Percentiles rank a stretch among this genome's conserved stretches.
Conservation (phyloP, 352 stramenopile species). For the Hyaloperonospora brassicae region DNA sequence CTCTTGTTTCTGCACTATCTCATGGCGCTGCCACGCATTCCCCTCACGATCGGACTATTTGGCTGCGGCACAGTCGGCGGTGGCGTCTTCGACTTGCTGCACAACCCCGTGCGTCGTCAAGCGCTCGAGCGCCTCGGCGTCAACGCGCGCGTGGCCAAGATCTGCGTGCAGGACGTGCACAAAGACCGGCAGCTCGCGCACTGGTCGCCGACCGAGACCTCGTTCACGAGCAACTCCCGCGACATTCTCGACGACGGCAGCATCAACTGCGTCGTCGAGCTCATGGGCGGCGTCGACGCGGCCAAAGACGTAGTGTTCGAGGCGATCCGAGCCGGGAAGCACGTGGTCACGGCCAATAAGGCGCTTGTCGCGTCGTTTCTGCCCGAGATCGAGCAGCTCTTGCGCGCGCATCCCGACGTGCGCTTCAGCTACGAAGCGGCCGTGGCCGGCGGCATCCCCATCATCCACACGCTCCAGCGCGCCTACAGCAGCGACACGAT, state of each 20-base stretch:
- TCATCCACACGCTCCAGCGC: conserved; percentile 93
- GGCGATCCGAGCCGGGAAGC: conserved; percentile 86
- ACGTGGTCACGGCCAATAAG: conserved; percentile 97
- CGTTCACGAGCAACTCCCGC: conserved; percentile 59
- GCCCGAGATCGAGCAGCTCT: conserved; percentile 82
- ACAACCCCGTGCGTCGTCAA: conserved; percentile 45
- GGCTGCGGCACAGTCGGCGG: conserved; percentile 84
- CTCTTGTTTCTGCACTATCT: neutral
- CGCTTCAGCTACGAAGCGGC: conserved; percentile 93
- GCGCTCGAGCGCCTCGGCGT: conserved; percentile 57
- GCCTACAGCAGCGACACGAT: conserved; percentile 90
- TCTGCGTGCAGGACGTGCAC: conserved; percentile 75
- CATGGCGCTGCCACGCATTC: neutral
- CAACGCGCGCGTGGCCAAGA: conserved; percentile 75
- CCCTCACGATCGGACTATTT: conserved; percentile 81
- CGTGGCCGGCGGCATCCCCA: conserved; percentile 94
- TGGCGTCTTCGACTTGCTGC: conserved; percentile 82
- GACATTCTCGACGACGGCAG: conserved; percentile 87
- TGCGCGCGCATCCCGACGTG: conserved; percentile 68
- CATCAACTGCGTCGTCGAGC: conserved; percentile 95
- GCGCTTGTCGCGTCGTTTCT: conserved; percentile 92
- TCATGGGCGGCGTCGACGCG: conserved; percentile 92
- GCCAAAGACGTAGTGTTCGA: conserved; percentile 91
- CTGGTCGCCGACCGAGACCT: conserved; percentile 37
- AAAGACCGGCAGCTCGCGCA: conserved; percentile 67